Evolutionary conservation across 2,329 filamentous ascomycete genomes (phyloP).

Genomic region (Scedosporium boydii): DNA sequence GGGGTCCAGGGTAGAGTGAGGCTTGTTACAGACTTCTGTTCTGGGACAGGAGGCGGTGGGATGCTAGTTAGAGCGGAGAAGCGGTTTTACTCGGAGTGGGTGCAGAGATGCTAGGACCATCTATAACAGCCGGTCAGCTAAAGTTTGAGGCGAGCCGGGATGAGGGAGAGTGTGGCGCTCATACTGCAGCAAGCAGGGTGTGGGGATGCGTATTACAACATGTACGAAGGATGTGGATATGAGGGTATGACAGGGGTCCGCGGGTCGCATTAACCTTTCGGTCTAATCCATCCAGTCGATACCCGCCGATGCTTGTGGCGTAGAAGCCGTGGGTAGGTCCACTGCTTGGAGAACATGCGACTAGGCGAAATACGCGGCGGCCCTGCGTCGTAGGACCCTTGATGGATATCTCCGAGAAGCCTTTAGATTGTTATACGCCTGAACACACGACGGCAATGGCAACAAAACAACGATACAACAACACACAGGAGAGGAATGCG

Average conservation of each 20-base stretch:
- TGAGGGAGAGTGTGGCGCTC: not conserved
- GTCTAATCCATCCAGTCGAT: not conserved
- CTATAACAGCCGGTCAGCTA: not conserved
- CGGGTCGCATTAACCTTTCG: not conserved
- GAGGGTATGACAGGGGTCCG: not conserved
- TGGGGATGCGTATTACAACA: not conserved
- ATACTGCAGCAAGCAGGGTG: not conserved
- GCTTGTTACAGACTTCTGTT: slow-evolving; percentile 1
- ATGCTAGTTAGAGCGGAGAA: not conserved
- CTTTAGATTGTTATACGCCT: not conserved
- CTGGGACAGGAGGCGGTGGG: not conserved
- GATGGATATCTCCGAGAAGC: not conserved
- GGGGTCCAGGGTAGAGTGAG: not conserved
- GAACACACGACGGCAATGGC: not conserved
- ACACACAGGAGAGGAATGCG: not conserved
- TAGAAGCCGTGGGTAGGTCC: too few relatives aligned
- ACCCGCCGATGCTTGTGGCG: not conserved
- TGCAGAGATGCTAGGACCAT: not conserved
- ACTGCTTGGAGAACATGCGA: too few relatives aligned
- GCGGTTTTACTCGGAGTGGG: not conserved
- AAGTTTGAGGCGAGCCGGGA: not conserved
- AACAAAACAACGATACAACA: not conserved
- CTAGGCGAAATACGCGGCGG: too few relatives aligned
- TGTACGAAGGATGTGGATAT: not conserved
- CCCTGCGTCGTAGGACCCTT: not conserved